Evolutionary conservation across 169 alveolate species (phyloP), one percentile per base, ranked within the genome.

Genomic region (Cryptosporidium canis): DNA sequence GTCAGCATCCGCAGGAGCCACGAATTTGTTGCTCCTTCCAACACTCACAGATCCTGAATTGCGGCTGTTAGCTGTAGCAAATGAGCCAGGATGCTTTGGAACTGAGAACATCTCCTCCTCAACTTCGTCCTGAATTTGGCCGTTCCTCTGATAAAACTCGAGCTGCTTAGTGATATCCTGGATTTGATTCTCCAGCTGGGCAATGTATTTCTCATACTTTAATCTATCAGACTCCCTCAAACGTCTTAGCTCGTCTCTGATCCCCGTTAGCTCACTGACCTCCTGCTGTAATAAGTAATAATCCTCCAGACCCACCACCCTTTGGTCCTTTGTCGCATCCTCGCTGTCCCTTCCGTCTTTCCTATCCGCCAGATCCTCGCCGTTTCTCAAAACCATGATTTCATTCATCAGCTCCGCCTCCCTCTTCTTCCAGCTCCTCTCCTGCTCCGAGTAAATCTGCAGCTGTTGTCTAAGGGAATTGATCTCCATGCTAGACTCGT

Each of bases 251-350:
- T 77, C 87, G 39, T 77, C 87, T 18, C 87, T 55, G 16, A 77
- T 63, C n/a, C 77, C 87, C 6, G 87, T 77, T 12, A 77, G 64
- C 37, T 77, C 87, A 48, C 87, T 77, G n/a, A 77, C 87, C 45
- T 77, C 87, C 61, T 77, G 87, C 45, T 77, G 87, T 16, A 77
- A 48, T 61, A 77, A 61, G 35, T 77, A 77, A 44, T 77, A 77
- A n/a, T 77, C 87, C 18, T 77, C 51, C 21, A 77, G 16, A 18
- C 66, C 72, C 12, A 77, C 87, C 7, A 77, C 35, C 18, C 61
- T 77, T 27, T 24, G 24, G 33, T 27, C 6, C 11, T 61, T 61
- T 12, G n/a, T 35, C 6, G 39, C 31, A 18, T 29, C 33, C 24
- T 9, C 27, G 6, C 21, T 39, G 8, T 58, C 61, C 16, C 61